Evolutionary conservation across 768 basidiomycete species (phyloP).

Genomic region (Naganishia friedmannii): DNA sequence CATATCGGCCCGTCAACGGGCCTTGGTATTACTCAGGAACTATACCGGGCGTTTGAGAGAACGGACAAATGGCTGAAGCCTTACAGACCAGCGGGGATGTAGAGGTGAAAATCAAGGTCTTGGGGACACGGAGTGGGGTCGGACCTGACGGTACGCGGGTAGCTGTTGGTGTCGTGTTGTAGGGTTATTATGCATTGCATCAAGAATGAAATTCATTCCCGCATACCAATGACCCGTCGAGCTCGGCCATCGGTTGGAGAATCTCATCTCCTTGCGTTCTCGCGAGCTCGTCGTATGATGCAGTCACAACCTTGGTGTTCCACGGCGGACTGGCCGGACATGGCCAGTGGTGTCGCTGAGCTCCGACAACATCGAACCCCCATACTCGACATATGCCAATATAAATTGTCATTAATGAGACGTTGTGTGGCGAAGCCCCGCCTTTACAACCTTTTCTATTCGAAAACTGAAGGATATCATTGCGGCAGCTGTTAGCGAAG

Average conservation of each 20-base stretch:
- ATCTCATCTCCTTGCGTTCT: too few relatives aligned
- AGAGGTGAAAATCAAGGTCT: neutral
- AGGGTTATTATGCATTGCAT: slow-evolving; percentile 3
- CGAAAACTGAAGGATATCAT: neutral
- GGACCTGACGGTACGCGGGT: neutral
- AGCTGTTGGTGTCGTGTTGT: neutral
- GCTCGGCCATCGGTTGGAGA: too few relatives aligned
- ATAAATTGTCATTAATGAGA: too few relatives aligned
- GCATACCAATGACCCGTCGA: neutral
- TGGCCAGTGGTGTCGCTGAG: too few relatives aligned
- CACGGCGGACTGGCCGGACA: too few relatives aligned
- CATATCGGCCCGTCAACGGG: slow-evolving; percentile 24
- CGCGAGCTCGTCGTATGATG: too few relatives aligned
- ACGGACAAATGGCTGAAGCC: slow-evolving; percentile 26
- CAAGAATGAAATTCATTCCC: neutral
- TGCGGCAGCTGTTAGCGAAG: neutral
- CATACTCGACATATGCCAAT: too few relatives aligned
- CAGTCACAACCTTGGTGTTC: too few relatives aligned
- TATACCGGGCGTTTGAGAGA: slow-evolving; percentile 22
- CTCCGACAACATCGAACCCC: too few relatives aligned
- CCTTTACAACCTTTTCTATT: neutral
- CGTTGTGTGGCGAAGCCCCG: neutral
- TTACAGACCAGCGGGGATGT: slow-evolving; percentile 12
- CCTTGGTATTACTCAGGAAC: slow-evolving; percentile 23
- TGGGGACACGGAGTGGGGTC: neutral